These are phyloP conservation scores for Leccinum uliginosum DNA, from an alignment of 768 basidiomycete genomes.

Conservation along the genomic window DNA sequence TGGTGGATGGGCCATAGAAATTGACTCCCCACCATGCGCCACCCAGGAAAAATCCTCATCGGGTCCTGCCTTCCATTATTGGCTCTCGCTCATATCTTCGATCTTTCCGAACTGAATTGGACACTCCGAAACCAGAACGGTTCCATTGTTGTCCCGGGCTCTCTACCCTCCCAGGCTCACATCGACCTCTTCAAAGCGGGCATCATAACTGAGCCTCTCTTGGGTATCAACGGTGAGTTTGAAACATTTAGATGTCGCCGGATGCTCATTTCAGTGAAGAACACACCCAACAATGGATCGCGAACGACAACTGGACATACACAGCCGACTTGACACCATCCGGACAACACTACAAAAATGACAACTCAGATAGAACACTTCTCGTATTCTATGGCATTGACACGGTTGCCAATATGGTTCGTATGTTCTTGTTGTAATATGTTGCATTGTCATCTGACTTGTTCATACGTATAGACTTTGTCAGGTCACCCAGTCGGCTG, in stretches of 20 bases:
- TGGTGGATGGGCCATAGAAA: too few species aligned
- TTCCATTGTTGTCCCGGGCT: conserved; percentile 48
- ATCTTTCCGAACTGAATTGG: conserved; percentile 47
- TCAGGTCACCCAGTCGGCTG: conserved; percentile 49
- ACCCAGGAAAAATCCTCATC: neutral
- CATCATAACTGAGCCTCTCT: conserved; percentile 49
- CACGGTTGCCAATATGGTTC: conserved; percentile 52
- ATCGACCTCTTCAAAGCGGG: conserved; percentile 50
- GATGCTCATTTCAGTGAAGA: conserved; percentile 29
- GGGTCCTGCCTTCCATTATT: conserved; percentile 8
- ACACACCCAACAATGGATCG: conserved; percentile 52
- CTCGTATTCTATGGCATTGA: conserved; percentile 56
- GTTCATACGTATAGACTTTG: conserved; percentile 36
- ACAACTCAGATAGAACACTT: conserved; percentile 31
- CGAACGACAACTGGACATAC: conserved; percentile 56
- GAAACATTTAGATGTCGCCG: neutral
- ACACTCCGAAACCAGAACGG: conserved; percentile 51
- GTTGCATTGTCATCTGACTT: neutral
- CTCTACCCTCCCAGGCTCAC: conserved; percentile 51
- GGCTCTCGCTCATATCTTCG: conserved; percentile 30
- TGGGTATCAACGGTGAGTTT: conserved; percentile 47
- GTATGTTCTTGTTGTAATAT: conserved; percentile 9
- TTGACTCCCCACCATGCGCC: neutral
- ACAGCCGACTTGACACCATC: conserved; percentile 50
- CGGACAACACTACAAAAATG: conserved; percentile 20